These are phyloP conservation scores for Fragaria vesca DNA, from an alignment of 306 rosid genomes.

Conservation along the genomic window DNA sequence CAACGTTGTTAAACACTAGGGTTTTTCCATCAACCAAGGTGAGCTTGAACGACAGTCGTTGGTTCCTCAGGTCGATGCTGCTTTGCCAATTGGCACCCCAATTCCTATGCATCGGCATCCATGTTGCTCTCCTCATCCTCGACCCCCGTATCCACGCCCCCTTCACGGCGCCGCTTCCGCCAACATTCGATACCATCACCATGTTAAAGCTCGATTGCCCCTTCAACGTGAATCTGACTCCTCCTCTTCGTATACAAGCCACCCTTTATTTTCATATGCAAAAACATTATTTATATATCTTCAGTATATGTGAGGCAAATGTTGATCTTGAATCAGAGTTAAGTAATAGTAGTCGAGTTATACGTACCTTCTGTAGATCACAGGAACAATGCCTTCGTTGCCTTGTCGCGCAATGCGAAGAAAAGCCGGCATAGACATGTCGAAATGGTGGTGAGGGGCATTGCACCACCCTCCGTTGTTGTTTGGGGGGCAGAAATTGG, in stretches of 20 bases:
- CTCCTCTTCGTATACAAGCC: conserved; percentile 72
- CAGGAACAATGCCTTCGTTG: conserved; percentile 83
- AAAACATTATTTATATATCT: neutral
- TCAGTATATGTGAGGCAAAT: neutral
- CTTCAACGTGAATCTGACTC: conserved; percentile 72
- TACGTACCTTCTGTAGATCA: conserved; percentile 35
- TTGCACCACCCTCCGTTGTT: conserved; percentile 88
- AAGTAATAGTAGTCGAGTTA: no score
- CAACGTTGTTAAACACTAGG: conserved; percentile 46
- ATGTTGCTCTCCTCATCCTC: conserved; percentile 27
- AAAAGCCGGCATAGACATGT: conserved; percentile 81
- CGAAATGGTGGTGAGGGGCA: conserved; percentile 79
- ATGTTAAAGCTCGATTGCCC: conserved; percentile 72
- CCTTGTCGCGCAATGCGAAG: conserved; percentile 69
- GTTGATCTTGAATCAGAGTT: no score
- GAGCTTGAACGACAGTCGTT: conserved; percentile 66
- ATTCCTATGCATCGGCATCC: conserved; percentile 78
- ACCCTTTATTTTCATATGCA: conserved; percentile 42
- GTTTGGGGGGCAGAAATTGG: conserved; percentile 84
- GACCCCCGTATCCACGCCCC: conserved; percentile 60
- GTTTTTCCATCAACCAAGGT: conserved; percentile 54
- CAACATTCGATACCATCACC: conserved; percentile 84
- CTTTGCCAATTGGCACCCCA: conserved; percentile 94
- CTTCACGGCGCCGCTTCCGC: conserved; percentile 73
- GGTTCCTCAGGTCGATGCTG: conserved; percentile 52